Percentiles rank a stretch among this genome's conserved stretches.
phyloP scores from a whole-genome alignment of 2,329 filamentous ascomycete genomes.

The Penicillium sp. region DNA sequence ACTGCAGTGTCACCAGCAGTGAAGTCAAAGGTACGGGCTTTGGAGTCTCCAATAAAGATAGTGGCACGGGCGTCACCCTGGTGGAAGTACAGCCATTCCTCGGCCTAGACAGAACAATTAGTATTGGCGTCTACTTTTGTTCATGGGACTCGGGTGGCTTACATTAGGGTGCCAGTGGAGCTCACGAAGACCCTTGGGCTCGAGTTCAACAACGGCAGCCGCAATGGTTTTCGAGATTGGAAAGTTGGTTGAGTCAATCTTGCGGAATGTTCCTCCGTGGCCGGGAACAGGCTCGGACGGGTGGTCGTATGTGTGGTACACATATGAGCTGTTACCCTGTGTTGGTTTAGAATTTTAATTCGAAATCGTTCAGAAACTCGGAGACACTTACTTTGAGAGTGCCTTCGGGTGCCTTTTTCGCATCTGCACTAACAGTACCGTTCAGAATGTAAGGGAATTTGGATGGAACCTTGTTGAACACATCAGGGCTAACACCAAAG shows the following conservation, averaged over 20 bases:
- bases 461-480: slow-evolving; percentile 63
- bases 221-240: slow-evolving; percentile 69
- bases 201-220: slow-evolving; percentile 65
- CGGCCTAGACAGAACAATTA: slow-evolving; percentile 50
- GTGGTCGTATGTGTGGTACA: slow-evolving; percentile 64
- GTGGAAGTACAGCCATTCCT: slow-evolving; percentile 75
- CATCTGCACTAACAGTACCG: slow-evolving; percentile 53
- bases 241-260: slow-evolving; percentile 70
- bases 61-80: slow-evolving; percentile 65
- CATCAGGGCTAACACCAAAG: slow-evolving; percentile 64
- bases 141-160: slow-evolving; percentile 27
- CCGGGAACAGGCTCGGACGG: slow-evolving; percentile 62
- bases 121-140: neutral
- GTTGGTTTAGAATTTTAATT: too few species aligned
- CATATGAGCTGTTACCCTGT: slow-evolving; percentile 65
- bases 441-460: slow-evolving; percentile 67
- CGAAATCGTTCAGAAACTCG: too few species aligned
- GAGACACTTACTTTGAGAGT: too few species aligned
- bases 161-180: slow-evolving; percentile 73
- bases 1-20: slow-evolving; percentile 68
- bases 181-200: slow-evolving; percentile 67
- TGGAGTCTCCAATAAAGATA: slow-evolving; percentile 65
- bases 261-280: slow-evolving; percentile 64
- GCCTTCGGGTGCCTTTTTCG: slow-evolving; percentile 51
- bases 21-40: slow-evolving; percentile 70